These are phyloP conservation scores for Teratosphaeria pseudoeucalypti DNA, from an alignment of 2,329 filamentous ascomycete genomes.

Conservation along the genomic window DNA sequence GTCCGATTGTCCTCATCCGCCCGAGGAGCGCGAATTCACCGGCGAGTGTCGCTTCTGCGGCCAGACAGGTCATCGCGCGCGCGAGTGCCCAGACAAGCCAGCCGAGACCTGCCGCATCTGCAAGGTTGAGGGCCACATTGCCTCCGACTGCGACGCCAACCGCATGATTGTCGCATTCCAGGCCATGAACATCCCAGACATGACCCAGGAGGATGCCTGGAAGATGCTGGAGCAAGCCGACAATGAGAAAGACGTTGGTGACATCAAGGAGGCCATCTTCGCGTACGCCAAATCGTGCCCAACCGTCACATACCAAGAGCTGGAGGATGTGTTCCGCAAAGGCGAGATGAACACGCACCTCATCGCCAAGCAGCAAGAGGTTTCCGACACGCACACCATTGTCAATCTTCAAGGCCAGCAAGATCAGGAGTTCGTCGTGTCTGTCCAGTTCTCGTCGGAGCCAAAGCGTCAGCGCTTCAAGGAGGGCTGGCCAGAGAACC, in stretches of 20 bases:
- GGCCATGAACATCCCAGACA: constrained; percentile 25
- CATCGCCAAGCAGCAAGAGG: constrained; percentile 49
- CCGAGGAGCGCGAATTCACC: constrained; percentile 40
- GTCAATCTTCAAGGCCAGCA: constrained; percentile 61
- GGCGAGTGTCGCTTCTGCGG: constrained; percentile 52
- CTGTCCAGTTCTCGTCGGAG: constrained; percentile 38
- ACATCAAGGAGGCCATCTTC: constrained; percentile 44
- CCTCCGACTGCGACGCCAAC: constrained; percentile 47
- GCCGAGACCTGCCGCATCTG: constrained; percentile 52
- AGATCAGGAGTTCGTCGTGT: constrained; percentile 41
- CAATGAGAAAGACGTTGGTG: constrained; percentile 48
- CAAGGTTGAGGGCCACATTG: constrained; percentile 40
- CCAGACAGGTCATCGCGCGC: constrained; percentile 44
- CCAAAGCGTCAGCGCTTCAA: constrained; percentile 37
- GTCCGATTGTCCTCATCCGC: constrained; percentile 49
- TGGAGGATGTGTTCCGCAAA: constrained; percentile 51
- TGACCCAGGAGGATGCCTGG: constrained; percentile 48
- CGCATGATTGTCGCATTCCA: constrained; percentile 48
- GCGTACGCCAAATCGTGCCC: constrained; percentile 53
- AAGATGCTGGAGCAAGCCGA: constrained; percentile 43
- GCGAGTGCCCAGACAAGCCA: constrained; percentile 53
- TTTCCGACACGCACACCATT: constrained; percentile 51
- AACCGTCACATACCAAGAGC: constrained; percentile 46
- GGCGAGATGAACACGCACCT: constrained; percentile 48
- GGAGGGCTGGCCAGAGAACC: constrained; percentile 38